phyloP scores from a whole-genome alignment of 805 yeast genomes.

The Barnettozyma salicaria region DNA sequence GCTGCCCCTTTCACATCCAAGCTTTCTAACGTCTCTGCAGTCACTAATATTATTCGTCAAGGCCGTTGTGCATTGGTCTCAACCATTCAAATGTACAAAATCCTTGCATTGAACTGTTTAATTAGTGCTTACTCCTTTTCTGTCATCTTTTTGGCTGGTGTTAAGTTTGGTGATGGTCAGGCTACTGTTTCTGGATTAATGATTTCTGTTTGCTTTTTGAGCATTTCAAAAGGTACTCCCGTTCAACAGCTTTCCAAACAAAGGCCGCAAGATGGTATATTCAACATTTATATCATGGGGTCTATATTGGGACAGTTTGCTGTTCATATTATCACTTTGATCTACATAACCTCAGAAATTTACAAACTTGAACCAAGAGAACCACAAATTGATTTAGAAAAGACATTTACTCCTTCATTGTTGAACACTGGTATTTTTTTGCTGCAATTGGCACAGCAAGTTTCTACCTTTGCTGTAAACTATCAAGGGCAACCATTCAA shows the following conservation, averaged over 20 bases:
- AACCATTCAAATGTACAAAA: conserved; percentile 98
- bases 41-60: conserved; percentile 89
- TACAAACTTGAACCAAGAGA: conserved; percentile 89
- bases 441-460: conserved; percentile 92
- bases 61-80: conserved; percentile 97
- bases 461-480: conserved; percentile 95
- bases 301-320: conserved; percentile 96
- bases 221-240: conserved; percentile 91
- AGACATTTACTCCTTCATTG: conserved; percentile 80
- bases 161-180: conserved; percentile 96
- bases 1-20: conserved; percentile 99
- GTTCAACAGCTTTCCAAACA: conserved; percentile 82
- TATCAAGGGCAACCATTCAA: conserved; percentile 97
- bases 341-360: conserved; percentile 78
- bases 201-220: conserved; percentile 88
- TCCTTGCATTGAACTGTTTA: conserved; percentile 92
- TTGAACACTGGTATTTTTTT: conserved; percentile 94
- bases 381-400: conserved; percentile 84
- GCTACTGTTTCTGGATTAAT: conserved; percentile 94
- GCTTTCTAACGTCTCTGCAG: conserved; percentile 85
- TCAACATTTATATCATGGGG: conserved; percentile 94
- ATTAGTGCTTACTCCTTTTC: conserved; percentile 94
- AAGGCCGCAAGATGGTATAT: conserved; percentile 97
- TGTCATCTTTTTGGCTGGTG: conserved; percentile 92
- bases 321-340: conserved; percentile 74